phyloP scores from a whole-genome alignment of 2,329 filamentous ascomycete species.

The Phialophora macrospora region DNA sequence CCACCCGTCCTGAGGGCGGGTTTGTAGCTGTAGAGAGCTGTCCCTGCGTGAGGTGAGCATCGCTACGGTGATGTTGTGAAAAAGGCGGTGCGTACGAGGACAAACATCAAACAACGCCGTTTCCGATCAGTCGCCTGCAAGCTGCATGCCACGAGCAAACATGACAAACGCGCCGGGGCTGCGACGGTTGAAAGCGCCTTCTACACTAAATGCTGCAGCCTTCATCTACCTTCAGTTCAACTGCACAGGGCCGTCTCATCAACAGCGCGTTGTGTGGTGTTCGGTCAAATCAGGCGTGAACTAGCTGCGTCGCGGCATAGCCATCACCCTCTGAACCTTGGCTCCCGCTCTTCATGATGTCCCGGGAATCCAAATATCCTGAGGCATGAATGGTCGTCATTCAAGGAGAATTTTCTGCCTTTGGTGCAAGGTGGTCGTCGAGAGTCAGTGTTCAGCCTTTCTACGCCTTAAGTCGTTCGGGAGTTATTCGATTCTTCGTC shows the following conservation, averaged over 20 bases:
- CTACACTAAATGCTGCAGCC: background rate
- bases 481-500: too few species aligned
- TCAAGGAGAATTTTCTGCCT: too few species aligned
- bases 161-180: background rate
- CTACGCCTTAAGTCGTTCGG: too few species aligned
- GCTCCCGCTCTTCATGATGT: too few species aligned
- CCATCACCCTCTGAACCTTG: too few species aligned
- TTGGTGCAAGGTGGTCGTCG: too few species aligned
- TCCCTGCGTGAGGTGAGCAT: background rate
- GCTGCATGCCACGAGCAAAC: background rate
- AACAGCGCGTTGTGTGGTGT: background rate
- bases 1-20: background rate
- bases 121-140: background rate
- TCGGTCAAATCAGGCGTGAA: background rate
- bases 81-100: background rate
- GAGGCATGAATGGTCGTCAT: too few species aligned
- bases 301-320: too few species aligned
- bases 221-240: background rate
- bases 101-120: background rate
- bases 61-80: background rate
- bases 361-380: too few species aligned
- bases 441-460: too few species aligned
- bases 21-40: background rate
- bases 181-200: background rate
- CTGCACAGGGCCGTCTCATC: background rate